These are phyloP conservation scores for Agastache rugosa DNA, from an alignment of 257 asterid genomes.

Conservation along the genomic window DNA sequence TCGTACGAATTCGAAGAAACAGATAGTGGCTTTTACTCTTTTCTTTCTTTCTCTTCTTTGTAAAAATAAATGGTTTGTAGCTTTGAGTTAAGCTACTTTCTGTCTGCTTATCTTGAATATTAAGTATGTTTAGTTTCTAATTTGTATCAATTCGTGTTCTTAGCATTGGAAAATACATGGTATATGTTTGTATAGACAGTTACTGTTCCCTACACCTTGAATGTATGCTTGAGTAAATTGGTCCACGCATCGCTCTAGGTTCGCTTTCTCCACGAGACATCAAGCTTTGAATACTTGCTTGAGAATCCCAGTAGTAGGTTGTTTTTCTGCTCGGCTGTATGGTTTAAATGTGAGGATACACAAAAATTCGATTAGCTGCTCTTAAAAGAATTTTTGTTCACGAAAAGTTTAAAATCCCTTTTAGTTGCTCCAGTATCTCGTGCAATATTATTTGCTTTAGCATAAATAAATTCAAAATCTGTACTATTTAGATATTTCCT, in stretches of 20 bases:
- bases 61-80: background rate
- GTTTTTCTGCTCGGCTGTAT: background rate
- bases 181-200: background rate
- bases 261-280: background rate
- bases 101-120: background rate
- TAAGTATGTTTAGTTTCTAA: background rate
- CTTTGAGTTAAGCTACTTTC: background rate
- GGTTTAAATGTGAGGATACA: background rate
- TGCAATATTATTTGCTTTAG: background rate
- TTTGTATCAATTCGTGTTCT: background rate
- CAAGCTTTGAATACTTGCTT: background rate
- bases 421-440: background rate
- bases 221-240: background rate
- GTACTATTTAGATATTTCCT: background rate
- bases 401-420: background rate
- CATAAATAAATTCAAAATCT: background rate
- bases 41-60: background rate
- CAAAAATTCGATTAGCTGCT: background rate
- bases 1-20: background rate
- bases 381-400: background rate
- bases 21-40: background rate
- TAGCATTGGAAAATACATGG: background rate
- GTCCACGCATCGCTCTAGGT: background rate
- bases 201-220: background rate
- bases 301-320: background rate